Evolutionary conservation across 1,284 basidiomycete species (phyloP), one percentile per base, ranked within the genome.

Genomic region (Trametes versicolor): DNA sequence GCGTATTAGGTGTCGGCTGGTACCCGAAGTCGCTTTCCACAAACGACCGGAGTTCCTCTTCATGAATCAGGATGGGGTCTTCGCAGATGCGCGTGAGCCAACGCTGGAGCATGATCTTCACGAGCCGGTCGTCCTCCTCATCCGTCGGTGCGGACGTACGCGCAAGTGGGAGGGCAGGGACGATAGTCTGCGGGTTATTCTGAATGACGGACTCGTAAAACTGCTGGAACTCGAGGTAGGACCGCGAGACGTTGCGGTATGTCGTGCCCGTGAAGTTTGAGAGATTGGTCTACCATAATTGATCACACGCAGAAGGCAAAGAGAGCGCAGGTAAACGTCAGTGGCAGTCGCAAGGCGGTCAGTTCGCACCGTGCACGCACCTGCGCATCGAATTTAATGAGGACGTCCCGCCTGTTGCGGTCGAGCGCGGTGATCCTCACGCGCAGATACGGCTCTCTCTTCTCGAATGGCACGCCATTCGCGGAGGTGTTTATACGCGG

Each of bases 1-100:
- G 86, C 41, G 91, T 90, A 15, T 88, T 87, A 10, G 92, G 90
- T 15, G 87, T 93, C 3, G 93, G 92, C 73, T 94, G 92, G 73
- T 94, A 94, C 25, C 97, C 96, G 81, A 98, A 98, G 79, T 98
- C 96, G 71, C 91, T 95, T 79, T 98, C 96, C 67, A 98, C 87
- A 76, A 98, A 98, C 32, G 92, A 91, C 45, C 96, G 88, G 67
- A 97, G 78, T 76, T 98, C 97, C 73, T 98, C 96, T 69, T 98
- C 96, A 63, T 89, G 81, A 49, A 94, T 81, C 54, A 98, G 78
- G 62, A 96, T 94, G 1, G 89, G 88, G 75, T 98, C 95, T 73
- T 95, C 93, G 77, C 93, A 96, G 43, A 98, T 87, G 57, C 96
- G 83, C 8, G 92, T 90, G 64, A 97, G 86, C 96, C 96, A 98